Conservation (phyloP, 2,329 filamentous ascomycete genomes). For the Dothideomycetes sp. region DNA sequence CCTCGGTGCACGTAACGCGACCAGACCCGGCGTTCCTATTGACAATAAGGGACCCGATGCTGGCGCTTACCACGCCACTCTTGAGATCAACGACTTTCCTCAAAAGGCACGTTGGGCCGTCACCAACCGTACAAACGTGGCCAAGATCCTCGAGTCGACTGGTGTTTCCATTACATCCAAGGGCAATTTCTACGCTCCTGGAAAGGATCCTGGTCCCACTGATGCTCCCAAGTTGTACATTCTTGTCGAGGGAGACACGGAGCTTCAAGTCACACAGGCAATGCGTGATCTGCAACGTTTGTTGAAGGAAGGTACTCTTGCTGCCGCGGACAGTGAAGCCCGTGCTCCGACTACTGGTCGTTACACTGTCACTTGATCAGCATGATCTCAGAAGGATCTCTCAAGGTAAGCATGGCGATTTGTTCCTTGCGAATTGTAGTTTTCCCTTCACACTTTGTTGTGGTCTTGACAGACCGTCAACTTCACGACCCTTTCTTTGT, state of each 20-base stretch:
- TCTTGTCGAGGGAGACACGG: slow-evolving; percentile 92
- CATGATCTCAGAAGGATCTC: no score
- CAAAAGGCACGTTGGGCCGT: slow-evolving; percentile 98
- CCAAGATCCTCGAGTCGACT: slow-evolving; percentile 91
- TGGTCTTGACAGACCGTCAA: no score
- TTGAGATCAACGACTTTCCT: slow-evolving; percentile 99
- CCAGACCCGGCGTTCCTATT: slow-evolving; percentile 85
- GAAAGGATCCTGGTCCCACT: slow-evolving; percentile 66
- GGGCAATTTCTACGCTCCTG: slow-evolving; percentile 75
- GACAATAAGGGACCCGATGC: slow-evolving; percentile 98
- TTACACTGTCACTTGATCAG: slow-evolving; percentile 61
- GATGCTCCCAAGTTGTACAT: slow-evolving; percentile 94
- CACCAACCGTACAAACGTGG: slow-evolving; percentile 95
- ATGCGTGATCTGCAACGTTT: slow-evolving; percentile 83
- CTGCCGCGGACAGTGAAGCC: slow-evolving; percentile 77
- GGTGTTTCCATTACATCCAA: slow-evolving; percentile 97
- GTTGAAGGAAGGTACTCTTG: slow-evolving; percentile 81
- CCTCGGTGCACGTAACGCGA: slow-evolving; percentile 73
- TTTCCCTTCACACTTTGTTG: no score
- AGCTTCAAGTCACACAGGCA: slow-evolving; percentile 80
- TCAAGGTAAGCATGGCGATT: not conserved
- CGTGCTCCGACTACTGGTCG: slow-evolving; percentile 63
- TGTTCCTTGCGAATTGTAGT: no score
- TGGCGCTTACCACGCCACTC: slow-evolving; percentile 88
- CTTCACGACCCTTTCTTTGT: no score